Percentiles rank a stretch among this genome's conserved stretches.
Conservation (phyloP, 2,329 filamentous ascomycete genomes). For the Colletotrichum brevisporum region DNA sequence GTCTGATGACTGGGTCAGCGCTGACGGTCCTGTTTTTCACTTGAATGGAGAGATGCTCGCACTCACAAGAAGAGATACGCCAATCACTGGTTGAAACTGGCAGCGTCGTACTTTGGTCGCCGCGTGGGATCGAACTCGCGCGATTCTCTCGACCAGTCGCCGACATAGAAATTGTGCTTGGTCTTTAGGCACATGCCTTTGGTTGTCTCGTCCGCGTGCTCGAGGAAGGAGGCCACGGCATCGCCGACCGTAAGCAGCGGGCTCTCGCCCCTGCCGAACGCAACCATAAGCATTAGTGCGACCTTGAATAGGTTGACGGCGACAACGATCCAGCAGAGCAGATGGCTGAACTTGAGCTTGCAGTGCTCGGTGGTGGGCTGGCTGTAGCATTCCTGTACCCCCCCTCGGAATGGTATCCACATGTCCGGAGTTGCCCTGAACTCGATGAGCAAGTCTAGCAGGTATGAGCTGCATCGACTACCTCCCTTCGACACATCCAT, state of each 20-base stretch:
- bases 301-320: background rate
- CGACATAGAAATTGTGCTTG: background rate
- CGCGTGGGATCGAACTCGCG: background rate
- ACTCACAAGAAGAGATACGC: background rate
- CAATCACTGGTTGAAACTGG: background rate
- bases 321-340: background rate
- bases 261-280: background rate
- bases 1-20: too few relatives aligned
- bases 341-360: background rate
- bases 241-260: slow-evolving; percentile 16
- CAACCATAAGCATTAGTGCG: slow-evolving; percentile 10
- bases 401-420: too few relatives aligned
- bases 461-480: background rate
- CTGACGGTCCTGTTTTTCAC: background rate
- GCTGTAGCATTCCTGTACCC: background rate
- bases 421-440: background rate
- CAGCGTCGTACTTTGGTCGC: background rate
- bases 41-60: background rate
- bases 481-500: too few relatives aligned
- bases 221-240: slow-evolving; percentile 9
- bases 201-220: background rate
- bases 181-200: background rate
- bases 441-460: background rate
- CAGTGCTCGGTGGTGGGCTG: background rate
- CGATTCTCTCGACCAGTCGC: background rate